Conservation (phyloP, 495 filamentous ascomycete species). For the Trypethelium eluteriae region DNA sequence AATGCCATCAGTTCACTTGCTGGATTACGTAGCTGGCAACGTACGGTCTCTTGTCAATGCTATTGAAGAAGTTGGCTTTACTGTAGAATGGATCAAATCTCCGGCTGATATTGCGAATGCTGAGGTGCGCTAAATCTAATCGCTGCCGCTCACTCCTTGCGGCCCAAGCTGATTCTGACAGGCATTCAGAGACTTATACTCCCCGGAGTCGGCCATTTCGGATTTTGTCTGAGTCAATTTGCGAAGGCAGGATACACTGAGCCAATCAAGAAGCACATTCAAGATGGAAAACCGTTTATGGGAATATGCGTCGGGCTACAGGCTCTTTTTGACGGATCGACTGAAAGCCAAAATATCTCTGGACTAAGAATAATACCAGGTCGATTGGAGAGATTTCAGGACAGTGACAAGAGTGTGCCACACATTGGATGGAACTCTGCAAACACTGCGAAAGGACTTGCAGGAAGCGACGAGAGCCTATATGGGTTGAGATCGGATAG, state of each 20-base stretch:
- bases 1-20: conserved; percentile 87
- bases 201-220: conserved; percentile 94
- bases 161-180: conserved; percentile 28
- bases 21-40: conserved; percentile 84
- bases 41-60: conserved; percentile 92
- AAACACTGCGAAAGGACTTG: conserved; percentile 43
- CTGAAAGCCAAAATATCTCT: conserved; percentile 59
- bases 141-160: conserved; percentile 7
- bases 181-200: conserved; percentile 69
- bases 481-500: conserved; percentile 70
- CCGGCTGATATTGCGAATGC: conserved; percentile 78
- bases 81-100: conserved; percentile 81
- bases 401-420: conserved; percentile 75
- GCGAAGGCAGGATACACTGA: conserved; percentile 69
- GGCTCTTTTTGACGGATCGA: conserved; percentile 76
- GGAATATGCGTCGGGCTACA: conserved; percentile 95
- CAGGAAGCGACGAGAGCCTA: conserved; percentile 46
- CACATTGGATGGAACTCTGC: conserved; percentile 99
- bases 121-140: conserved; percentile 50
- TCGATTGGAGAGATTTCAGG: conserved; percentile 65
- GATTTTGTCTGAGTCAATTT: conserved; percentile 84
- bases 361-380: conserved; percentile 71
- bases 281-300: conserved; percentile 89
- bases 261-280: conserved; percentile 71
- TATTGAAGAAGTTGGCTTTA: conserved; percentile 87